These are phyloP conservation scores for Linanthus parryae DNA, from an alignment of 148 eudicot species.

Conservation along the genomic window DNA sequence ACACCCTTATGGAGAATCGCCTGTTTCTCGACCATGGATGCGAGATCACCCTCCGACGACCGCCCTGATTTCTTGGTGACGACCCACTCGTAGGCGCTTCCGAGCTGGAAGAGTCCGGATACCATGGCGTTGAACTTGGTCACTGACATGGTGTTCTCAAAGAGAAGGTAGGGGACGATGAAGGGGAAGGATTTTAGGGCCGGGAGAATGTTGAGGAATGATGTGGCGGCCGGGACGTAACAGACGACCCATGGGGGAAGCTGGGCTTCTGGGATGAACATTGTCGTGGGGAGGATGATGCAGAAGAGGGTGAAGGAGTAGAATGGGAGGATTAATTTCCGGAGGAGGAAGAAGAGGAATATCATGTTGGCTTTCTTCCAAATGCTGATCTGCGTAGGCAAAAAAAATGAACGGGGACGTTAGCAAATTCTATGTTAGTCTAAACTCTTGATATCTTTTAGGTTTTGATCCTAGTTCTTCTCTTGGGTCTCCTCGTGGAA, in stretches of 20 bases:
- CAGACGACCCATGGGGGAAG: constrained; percentile 33
- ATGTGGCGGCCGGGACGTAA: constrained; percentile 26
- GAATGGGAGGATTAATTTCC: constrained; percentile 32
- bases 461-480: not conserved
- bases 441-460: not conserved
- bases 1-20: constrained; percentile 3
- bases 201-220: constrained; percentile 28
- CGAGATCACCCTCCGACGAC: constrained; percentile 24
- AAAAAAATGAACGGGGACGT: not conserved
- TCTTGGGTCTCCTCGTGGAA: not conserved
- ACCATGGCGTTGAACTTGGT: constrained; percentile 37
- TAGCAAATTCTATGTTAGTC: not conserved
- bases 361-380: constrained; percentile 30
- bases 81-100: constrained; percentile 30
- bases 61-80: constrained; percentile 34
- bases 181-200: constrained; percentile 26
- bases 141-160: constrained; percentile 34
- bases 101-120: constrained; percentile 28
- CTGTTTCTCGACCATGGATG: constrained; percentile 5
- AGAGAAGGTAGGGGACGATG: constrained; percentile 27
- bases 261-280: constrained; percentile 34
- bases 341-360: constrained; percentile 33
- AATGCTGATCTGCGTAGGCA: constrained; percentile 8
- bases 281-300: constrained; percentile 28
- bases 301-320: constrained; percentile 36